Base-by-base conservation (phyloP, 768 basidiomycete species). In the Boletus edulis region DNA sequence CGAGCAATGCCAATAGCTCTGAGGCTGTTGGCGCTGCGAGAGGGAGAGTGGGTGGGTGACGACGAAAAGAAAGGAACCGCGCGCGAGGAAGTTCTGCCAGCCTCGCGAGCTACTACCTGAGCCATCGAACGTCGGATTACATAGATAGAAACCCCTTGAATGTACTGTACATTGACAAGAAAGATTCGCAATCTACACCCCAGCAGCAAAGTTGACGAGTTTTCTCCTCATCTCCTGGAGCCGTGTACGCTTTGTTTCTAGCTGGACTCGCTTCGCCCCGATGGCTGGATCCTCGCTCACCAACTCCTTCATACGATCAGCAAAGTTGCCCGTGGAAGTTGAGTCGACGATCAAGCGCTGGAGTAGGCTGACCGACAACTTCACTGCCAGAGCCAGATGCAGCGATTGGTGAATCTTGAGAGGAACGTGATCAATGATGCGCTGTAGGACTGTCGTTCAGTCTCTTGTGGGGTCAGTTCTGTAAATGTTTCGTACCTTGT, bases 361-460 rank as follows among this genome's bases (percentile, higher is more conserved):
- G 32, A 76, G 55, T 9, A 86, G 67, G 15, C 61, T 66, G 20
- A 63, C 54, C 10, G 75, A 73, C 39, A 81, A 57, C 18, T 54
- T 65, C 0, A 66, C 57, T 0, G 71, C 73, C 12, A 81, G 67
- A 12, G 69, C 64, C 37, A 75, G 72, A 43, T 81, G 73, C 31
- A 83, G 69, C 9, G 70, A 64, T 20, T 73, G 74, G 54, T 82
- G 79, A 35, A 83, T 81, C 41, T 69, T 72, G 10, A 78, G 63
- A 1, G 84, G 83, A 20, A 85, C 47, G 38, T 76, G 68, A 54
- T 86, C 85, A 35, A 83, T 75, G 58, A 82, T 71, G 11, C 82
- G 78, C 85, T 86, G 32, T 27, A 51, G 1, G 18, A 32, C 7
- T 27, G 32, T 43, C 18, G 17, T 38, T 35, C 10, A 52, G 43